These are phyloP conservation scores for Gossypium australe DNA, from an alignment of 345 rosid genomes.

Conservation along the genomic window DNA sequence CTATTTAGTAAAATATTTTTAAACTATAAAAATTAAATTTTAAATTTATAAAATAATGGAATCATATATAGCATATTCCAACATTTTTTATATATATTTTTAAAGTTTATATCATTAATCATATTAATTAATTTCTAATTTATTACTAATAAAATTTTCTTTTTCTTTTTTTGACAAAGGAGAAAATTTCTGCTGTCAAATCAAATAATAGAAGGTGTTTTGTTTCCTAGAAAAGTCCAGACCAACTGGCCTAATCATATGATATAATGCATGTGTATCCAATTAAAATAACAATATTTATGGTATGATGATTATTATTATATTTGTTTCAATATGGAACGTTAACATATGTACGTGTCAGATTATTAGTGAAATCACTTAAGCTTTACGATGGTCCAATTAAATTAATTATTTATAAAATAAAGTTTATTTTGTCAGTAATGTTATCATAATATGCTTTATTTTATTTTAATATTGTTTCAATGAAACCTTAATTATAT, in stretches of 20 bases:
- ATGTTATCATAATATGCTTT: neutral
- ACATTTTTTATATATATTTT: too few species aligned
- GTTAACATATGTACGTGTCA: neutral
- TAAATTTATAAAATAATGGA: too few species aligned
- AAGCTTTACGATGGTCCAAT: neutral
- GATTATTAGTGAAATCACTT: neutral
- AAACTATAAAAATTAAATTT: too few species aligned
- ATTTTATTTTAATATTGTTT: neutral
- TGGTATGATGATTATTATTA: neutral
- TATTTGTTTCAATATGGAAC: neutral
- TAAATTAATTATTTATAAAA: neutral
- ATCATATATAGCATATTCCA: too few species aligned
- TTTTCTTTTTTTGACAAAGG: neutral
- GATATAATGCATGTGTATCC: neutral
- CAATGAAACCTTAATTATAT: neutral
- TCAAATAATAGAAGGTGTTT: neutral
- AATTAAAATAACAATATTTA: neutral
- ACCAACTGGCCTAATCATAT: neutral
- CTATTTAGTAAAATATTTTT: too few species aligned
- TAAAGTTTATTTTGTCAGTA: neutral
- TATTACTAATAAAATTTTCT: neutral
- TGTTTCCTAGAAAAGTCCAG: neutral
- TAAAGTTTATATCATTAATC: neutral
- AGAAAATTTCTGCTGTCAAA: neutral
- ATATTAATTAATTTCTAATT: neutral